Conservation (phyloP, 495 filamentous ascomycete genomes). For the Penicillium salamii region DNA sequence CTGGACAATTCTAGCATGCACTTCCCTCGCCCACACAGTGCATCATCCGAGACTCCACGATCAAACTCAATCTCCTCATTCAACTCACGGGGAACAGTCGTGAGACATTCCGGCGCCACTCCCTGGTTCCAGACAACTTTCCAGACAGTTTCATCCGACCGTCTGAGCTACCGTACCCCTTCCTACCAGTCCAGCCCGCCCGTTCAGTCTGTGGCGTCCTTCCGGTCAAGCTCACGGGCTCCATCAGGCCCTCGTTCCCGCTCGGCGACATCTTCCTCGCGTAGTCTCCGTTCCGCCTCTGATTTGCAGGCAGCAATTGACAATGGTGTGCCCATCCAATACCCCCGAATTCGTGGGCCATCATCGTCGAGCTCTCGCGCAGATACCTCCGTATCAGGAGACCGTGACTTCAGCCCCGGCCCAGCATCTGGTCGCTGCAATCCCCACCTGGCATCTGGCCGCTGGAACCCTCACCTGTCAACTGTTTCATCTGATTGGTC, state of each 20-base stretch:
- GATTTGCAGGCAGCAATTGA: constrained; percentile 41
- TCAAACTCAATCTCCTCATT: constrained; percentile 47
- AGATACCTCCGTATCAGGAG: background rate
- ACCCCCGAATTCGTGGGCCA: constrained; percentile 45
- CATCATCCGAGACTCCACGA: constrained; percentile 37
- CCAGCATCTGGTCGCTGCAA: constrained; percentile 58
- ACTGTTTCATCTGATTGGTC: constrained; percentile 67
- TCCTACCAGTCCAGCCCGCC: constrained; percentile 44
- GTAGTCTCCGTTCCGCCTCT: constrained; percentile 33
- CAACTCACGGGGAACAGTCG: constrained; percentile 51
- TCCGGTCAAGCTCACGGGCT: constrained; percentile 29
- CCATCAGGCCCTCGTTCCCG: constrained; percentile 34
- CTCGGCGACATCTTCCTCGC: constrained; percentile 39
- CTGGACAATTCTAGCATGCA: constrained; percentile 44
- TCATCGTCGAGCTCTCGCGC: constrained; percentile 47
- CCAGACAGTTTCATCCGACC: constrained; percentile 35
- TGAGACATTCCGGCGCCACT: constrained; percentile 32
- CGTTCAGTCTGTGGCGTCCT: constrained; percentile 26
- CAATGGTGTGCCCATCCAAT: constrained; percentile 45
- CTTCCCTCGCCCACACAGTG: constrained; percentile 33
- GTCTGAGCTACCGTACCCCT: constrained; percentile 32
- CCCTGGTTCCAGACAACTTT: constrained; percentile 38
- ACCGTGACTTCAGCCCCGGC: constrained; percentile 33
- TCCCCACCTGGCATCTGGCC: constrained; percentile 57
- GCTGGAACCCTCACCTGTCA: constrained; percentile 74